phyloP scores from a whole-genome alignment of 225 moss, liverwort and hornwort species.

The Marchantia paleacea region DNA sequence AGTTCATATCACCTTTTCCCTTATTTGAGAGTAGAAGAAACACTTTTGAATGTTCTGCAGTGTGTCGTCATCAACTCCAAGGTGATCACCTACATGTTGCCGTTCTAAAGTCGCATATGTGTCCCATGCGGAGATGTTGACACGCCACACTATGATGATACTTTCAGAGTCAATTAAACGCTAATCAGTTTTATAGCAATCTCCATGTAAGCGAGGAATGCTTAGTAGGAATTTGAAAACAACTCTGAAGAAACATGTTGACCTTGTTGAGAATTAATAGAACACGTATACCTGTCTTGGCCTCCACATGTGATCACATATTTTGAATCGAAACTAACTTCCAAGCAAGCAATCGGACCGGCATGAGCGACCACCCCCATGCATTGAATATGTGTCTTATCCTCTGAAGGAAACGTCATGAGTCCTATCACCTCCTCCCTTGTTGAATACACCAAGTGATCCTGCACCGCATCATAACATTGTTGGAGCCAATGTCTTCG shows the following conservation, averaged over 20 bases:
- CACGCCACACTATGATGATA: constrained; percentile 48
- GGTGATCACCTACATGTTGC: constrained; percentile 30
- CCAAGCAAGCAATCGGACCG: constrained; percentile 40
- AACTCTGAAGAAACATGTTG: not conserved
- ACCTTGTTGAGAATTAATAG: not conserved
- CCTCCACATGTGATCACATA: constrained; percentile 46
- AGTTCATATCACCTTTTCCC: constrained; percentile 37
- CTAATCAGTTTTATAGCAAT: not conserved
- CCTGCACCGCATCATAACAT: constrained; percentile 15
- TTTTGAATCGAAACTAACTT: constrained; percentile 48
- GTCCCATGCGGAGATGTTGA: constrained; percentile 39
- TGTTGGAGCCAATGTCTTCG: no score
- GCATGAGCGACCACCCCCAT: constrained; percentile 54
- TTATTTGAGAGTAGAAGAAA: constrained; percentile 54
- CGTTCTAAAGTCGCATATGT: constrained; percentile 37
- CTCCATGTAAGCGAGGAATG: no score
- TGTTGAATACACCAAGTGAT: constrained; percentile 45
- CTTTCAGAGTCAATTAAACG: constrained; percentile 21
- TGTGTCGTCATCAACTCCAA: constrained; percentile 29
- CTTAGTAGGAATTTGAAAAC: no score
- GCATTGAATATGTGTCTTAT: constrained; percentile 34
- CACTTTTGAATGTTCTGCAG: constrained; percentile 41
- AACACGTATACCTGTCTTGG: constrained; percentile 38
- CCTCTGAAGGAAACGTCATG: constrained; percentile 43
- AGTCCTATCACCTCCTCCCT: constrained; percentile 50